Evolutionary conservation across 2,329 filamentous ascomycete genomes (phyloP), one percentile per base, ranked within the genome.

Genomic region (Capronia epimyces): DNA sequence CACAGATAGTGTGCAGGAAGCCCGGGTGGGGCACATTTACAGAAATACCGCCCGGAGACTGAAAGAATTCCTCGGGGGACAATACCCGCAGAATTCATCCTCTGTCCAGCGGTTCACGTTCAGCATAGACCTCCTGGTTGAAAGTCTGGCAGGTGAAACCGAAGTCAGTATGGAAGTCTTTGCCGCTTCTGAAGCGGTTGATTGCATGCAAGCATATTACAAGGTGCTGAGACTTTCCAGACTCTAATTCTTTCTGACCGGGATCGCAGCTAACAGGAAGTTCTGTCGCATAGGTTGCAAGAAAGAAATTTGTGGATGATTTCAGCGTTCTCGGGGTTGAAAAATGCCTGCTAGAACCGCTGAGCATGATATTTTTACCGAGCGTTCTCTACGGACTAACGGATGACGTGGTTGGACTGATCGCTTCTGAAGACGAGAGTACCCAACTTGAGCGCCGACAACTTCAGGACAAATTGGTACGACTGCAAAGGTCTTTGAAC

Each of bases 181-280:
- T 51, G 69, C 70, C 3, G 69, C 67, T 15, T 67, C 63, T 0
- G 64, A 70, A 44, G 68, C 67, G 8, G 50, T 69, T 5, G 66
- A 73, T 49, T 67, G 65, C 42, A 70, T 74, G 66, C 58, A 71
- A 43, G 70, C 72, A 1, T 75, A 74, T 56, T 75, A 75, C 61
- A 70, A 74, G 66, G 72, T 72, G 46, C 12, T 25, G 3, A 3
- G n/a, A 2, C n/a, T 20, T 16, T n/a, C 20, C 12, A 9, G 24
- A 13, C n/a, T 9, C n/a, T 20, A 41, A 39, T 22, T 4, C 36
- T 39, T 13, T 7, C 5, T 13, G 9, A 6, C 20, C 36, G 7
- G 5, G 3, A 7, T 39, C 36, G 20, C 20, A 15, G 20, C 20
- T 39, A 7, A 7, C 36, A 20, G 8, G 12, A 15, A 12, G n/a